Percentiles rank a stretch among this genome's conserved stretches.
These are phyloP conservation scores for Neckera pumila DNA, from an alignment of 225 moss, liverwort and hornwort genomes.

Conservation along the genomic window DNA sequence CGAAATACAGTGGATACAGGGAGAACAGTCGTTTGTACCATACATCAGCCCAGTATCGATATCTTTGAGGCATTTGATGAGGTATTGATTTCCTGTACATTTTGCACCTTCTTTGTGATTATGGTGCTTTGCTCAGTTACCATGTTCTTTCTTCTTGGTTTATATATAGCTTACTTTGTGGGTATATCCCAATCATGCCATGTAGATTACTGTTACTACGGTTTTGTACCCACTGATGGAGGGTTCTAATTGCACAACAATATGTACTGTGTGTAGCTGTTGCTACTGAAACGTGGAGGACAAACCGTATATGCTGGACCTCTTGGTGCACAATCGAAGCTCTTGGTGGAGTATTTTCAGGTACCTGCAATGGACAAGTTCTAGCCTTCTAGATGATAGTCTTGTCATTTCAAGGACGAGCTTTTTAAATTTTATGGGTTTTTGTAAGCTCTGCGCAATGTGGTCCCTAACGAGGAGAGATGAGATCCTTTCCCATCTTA, in stretches of 20 bases:
- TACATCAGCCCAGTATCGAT: constrained; percentile 98
- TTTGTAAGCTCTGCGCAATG: not conserved
- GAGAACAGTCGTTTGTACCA: constrained; percentile 89
- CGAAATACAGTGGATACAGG: constrained; percentile 96
- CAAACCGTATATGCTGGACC: constrained; percentile 44
- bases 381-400: not conserved
- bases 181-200: not conserved
- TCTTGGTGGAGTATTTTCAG: constrained; percentile 46
- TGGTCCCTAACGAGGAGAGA: not conserved
- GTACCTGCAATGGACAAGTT: not conserved
- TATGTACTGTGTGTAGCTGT: constrained; percentile 18
- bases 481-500: not conserved
- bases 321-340: constrained; percentile 33
- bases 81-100: constrained; percentile 14
- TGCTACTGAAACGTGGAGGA: constrained; percentile 53
- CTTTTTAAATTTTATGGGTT: not conserved
- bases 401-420: not conserved
- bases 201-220: not conserved
- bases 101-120: not conserved
- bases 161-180: not conserved
- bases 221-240: not conserved
- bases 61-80: constrained; percentile 98
- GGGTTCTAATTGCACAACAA: not conserved
- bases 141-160: not conserved
- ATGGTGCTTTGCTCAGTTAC: not conserved